phyloP scores from a whole-genome alignment of 352 stramenopile genomes.

The Bremia lactucae region DNA sequence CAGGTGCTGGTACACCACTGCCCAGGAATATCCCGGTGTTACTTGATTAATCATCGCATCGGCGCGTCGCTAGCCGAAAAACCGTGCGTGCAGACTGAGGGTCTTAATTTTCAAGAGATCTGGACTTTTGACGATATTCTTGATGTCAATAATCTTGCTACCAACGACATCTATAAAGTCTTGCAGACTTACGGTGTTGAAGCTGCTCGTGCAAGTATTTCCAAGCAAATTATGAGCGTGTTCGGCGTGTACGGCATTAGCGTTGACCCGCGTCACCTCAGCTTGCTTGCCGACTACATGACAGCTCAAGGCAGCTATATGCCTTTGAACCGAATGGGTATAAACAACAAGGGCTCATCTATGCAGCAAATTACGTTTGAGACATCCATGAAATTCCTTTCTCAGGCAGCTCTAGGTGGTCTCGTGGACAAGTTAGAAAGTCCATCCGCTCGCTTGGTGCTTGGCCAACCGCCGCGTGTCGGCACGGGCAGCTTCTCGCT shows the following conservation, averaged over 20 bases:
- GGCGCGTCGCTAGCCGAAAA: constrained; percentile 70
- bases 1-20: constrained; percentile 83
- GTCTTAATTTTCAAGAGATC: constrained; percentile 97
- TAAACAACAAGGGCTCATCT: constrained; percentile 91
- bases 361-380: constrained; percentile 99
- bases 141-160: constrained; percentile 92
- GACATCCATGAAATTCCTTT: constrained; percentile 98
- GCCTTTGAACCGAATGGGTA: constrained; percentile 96
- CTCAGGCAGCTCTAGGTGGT: constrained; percentile 88
- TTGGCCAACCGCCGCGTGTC: constrained; percentile 89
- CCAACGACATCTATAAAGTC: constrained; percentile 98
- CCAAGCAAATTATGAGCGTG: constrained; percentile 97
- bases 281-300: constrained; percentile 99
- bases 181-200: constrained; percentile 97
- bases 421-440: constrained; percentile 87
- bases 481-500: constrained; percentile 95
- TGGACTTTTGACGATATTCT: constrained; percentile 89
- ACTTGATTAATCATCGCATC: constrained; percentile 84
- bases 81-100: constrained; percentile 88
- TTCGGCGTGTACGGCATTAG: constrained; percentile 99
- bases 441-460: constrained; percentile 91
- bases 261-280: constrained; percentile 96
- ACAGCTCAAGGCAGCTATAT: constrained; percentile 95
- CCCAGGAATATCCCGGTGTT: constrained; percentile 81
- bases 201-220: constrained; percentile 93